These are phyloP conservation scores for Penicillium sp. DNA, from an alignment of 2,329 filamentous ascomycete species.

Conservation along the genomic window DNA sequence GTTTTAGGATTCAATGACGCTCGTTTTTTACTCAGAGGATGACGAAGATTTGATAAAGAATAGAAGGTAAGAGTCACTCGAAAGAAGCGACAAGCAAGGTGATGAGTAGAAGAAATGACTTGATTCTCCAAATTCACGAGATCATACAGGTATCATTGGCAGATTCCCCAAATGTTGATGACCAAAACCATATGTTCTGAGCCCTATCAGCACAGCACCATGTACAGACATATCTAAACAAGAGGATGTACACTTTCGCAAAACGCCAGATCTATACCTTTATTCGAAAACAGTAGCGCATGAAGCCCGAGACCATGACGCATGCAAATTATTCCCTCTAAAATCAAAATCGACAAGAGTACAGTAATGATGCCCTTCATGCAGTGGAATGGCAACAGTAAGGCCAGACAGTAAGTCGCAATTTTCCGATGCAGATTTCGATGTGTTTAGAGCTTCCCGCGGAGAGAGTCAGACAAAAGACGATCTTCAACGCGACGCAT, in stretches of 20 bases:
- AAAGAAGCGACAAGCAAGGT: too few species aligned
- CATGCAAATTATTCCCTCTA: too few species aligned
- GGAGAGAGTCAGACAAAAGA: constrained; percentile 45
- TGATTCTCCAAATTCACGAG: too few species aligned
- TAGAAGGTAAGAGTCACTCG: too few species aligned
- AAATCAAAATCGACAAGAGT: too few species aligned
- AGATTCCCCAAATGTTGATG: too few species aligned
- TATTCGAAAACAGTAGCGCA: constrained; percentile 2
- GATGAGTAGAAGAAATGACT: too few species aligned
- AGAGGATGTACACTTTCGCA: background rate
- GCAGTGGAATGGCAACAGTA: background rate
- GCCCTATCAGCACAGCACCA: background rate
- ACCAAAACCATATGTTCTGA: background rate
- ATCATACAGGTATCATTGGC: too few species aligned
- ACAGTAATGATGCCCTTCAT: background rate
- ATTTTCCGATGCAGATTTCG: background rate
- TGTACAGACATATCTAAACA: background rate
- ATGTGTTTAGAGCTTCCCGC: constrained; percentile 42
- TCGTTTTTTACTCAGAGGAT: too few species aligned
- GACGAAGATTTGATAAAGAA: too few species aligned
- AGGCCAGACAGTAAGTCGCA: too few species aligned
- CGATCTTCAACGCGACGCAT: constrained; percentile 70
- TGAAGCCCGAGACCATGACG: background rate
- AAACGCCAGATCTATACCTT: constrained; percentile 5
- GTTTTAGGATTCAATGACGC: too few species aligned